phyloP scores from a whole-genome alignment of 2,329 filamentous ascomycete species.

The Neopestalotiopsis clavispora region DNA sequence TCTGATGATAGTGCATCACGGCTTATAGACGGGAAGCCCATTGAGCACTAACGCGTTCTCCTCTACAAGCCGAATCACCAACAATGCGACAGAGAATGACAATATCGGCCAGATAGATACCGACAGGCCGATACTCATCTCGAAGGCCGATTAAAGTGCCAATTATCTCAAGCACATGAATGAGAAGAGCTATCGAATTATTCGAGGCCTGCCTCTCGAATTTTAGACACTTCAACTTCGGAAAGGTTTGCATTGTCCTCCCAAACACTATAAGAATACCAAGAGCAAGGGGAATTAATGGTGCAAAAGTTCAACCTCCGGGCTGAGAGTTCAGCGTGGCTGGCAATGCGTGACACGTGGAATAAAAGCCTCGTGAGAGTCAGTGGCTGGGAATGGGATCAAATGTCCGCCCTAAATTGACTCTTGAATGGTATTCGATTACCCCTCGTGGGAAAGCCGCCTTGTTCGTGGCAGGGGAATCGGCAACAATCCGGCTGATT shows the following conservation, averaged over 20 bases:
- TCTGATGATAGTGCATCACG: not conserved
- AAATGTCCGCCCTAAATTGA: not conserved
- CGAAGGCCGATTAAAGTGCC: no score
- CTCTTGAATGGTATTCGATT: not conserved
- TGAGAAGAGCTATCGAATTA: no score
- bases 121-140: no score
- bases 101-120: no score
- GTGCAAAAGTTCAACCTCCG: no score
- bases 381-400: not conserved
- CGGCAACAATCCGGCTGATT: not conserved
- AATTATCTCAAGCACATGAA: no score
- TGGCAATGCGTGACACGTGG: conserved; percentile 1
- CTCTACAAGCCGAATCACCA: not conserved
- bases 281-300: no score
- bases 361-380: not conserved
- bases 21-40: not conserved
- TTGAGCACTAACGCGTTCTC: not conserved
- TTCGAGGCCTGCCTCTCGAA: no score
- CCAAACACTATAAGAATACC: no score
- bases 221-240: no score
- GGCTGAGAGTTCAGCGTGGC: not conserved
- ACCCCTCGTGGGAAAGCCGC: not conserved
- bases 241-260: no score
- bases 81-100: no score
- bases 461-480: not conserved